Evolutionary conservation across 768 basidiomycete species (phyloP).

Genomic region (Vishniacozyma victoriae): DNA sequence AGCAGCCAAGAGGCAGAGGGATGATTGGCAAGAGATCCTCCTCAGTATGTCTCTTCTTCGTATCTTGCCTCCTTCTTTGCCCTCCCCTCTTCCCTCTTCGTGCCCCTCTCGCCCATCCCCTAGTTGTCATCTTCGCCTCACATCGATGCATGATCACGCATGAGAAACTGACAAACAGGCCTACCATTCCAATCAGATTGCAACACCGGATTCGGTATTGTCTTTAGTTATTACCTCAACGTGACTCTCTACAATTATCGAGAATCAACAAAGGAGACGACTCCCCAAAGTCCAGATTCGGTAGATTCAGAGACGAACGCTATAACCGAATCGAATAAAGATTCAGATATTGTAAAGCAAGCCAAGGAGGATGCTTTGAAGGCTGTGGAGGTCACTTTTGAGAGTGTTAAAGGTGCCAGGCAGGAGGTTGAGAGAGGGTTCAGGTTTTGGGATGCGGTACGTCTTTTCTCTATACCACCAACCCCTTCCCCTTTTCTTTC

Average conservation of each 20-base stretch:
- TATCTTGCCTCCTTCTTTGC: constrained; percentile 2
- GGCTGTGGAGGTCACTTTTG: constrained; percentile 88
- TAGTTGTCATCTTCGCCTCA: neutral
- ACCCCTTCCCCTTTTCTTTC: neutral
- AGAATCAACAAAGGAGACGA: constrained; percentile 59
- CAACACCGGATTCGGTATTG: constrained; percentile 95
- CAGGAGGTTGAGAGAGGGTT: constrained; percentile 91
- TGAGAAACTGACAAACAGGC: too few species aligned
- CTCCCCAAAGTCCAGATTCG: too few species aligned
- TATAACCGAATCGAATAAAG: constrained; percentile 56
- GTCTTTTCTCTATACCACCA: constrained; percentile 43
- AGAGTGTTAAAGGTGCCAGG: constrained; percentile 76
- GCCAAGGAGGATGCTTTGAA: constrained; percentile 82
- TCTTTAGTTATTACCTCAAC: constrained; percentile 94
- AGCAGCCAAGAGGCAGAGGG: constrained; percentile 77
- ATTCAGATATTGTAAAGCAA: constrained; percentile 70
- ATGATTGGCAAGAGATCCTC: constrained; percentile 86
- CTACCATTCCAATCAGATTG: constrained; percentile 93
- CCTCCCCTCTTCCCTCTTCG: too few species aligned
- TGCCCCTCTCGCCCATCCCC: too few species aligned
- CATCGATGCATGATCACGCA: neutral
- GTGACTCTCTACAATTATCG: constrained; percentile 77
- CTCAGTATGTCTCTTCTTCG: constrained; percentile 52
- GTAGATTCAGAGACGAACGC: too few species aligned
- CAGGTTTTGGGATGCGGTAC: constrained; percentile 95